Conservation (phyloP, 2,329 filamentous ascomycete genomes). For the Macroventuria anomochaeta region DNA sequence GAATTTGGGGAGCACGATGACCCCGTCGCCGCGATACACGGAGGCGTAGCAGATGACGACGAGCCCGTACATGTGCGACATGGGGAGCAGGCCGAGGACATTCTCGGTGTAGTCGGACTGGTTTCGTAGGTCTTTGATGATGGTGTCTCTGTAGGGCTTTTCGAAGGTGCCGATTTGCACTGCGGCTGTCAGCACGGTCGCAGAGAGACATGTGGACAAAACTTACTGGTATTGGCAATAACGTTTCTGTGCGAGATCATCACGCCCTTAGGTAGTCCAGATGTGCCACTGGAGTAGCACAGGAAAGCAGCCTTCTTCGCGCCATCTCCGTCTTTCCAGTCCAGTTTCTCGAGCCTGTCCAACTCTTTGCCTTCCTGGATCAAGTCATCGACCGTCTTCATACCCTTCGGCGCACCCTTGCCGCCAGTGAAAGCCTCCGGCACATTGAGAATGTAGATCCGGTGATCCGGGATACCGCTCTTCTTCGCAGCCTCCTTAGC, state of each 20-base stretch:
- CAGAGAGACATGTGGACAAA: neutral
- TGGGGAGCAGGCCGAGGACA: conserved; percentile 73
- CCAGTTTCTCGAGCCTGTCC: conserved; percentile 61
- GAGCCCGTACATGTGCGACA: conserved; percentile 83
- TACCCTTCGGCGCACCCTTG: conserved; percentile 55
- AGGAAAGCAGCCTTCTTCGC: conserved; percentile 74
- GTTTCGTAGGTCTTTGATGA: conserved; percentile 40
- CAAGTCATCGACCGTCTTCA: conserved; percentile 71
- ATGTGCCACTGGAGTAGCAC: conserved; percentile 82
- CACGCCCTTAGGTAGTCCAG: conserved; percentile 81
- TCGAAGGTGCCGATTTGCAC: conserved; percentile 67
- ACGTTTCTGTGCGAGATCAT: conserved; percentile 83
- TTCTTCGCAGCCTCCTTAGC: conserved; percentile 70
- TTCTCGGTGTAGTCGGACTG: conserved; percentile 59
- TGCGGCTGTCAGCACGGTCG: conserved; percentile 17
- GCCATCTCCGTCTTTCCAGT: conserved; percentile 70
- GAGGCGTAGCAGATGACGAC: conserved; percentile 71
- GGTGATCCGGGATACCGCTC: conserved; percentile 66
- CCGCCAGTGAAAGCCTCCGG: conserved; percentile 62
- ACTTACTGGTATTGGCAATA: conserved; percentile 69
- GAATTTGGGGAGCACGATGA: conserved; percentile 77
- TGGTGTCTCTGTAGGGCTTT: conserved; percentile 51
- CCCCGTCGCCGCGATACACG: conserved; percentile 74
- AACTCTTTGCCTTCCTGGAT: conserved; percentile 65
- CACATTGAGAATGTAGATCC: conserved; percentile 73